Evolutionary conservation across 306 rosid genomes (phyloP).

Genomic region (Malus asiatica): DNA sequence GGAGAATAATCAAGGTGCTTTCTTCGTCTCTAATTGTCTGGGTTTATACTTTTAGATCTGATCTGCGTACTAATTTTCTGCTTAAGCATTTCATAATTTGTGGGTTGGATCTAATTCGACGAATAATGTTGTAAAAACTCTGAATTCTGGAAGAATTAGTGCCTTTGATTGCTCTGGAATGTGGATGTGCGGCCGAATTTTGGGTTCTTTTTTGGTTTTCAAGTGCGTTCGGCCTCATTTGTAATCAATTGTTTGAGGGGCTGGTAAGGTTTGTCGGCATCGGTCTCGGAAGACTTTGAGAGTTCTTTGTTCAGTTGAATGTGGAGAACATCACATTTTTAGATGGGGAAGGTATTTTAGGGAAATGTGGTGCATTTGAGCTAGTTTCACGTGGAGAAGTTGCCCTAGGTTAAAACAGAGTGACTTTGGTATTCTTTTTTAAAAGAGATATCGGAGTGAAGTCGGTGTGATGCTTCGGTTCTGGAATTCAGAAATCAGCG

Average conservation of each 20-base stretch:
- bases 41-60: conserved; percentile 40
- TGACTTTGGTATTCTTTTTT: not conserved
- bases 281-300: not conserved
- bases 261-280: not conserved
- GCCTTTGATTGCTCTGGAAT: not conserved
- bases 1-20: conserved; percentile 86
- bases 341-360: not conserved
- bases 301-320: not conserved
- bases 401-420: not conserved
- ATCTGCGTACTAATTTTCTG: not conserved
- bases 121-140: not conserved
- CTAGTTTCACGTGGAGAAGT: not conserved
- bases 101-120: not conserved
- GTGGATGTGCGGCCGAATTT: not conserved
- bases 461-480: not conserved
- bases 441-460: not conserved
- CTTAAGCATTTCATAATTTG: not conserved
- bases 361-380: not conserved
- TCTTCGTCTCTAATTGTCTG: conserved; percentile 1
- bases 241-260: not conserved
- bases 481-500: not conserved
- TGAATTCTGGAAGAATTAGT: not conserved
- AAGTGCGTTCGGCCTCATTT: not conserved
- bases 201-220: not conserved
- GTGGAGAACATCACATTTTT: not conserved